phyloP scores from a whole-genome alignment of 352 stramenopile species.

The Globisporangium spinosum region DNA sequence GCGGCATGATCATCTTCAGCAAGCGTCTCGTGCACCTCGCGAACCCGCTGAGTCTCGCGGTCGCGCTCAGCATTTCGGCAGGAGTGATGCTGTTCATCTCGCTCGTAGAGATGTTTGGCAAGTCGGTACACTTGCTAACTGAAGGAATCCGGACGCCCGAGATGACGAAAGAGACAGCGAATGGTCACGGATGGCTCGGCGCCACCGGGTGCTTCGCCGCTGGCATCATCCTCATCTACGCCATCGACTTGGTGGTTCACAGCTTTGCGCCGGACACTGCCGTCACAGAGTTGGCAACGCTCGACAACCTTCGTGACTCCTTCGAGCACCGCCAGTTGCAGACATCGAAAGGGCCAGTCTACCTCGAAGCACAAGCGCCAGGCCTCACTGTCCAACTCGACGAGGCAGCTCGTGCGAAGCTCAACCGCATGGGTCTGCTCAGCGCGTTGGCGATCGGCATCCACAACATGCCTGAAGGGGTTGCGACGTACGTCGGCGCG shows the following conservation, averaged over 20 bases:
- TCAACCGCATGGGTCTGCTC: slow-evolving; percentile 88
- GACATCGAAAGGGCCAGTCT: slow-evolving; percentile 17
- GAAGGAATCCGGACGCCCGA: slow-evolving; percentile 33
- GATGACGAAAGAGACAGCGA: slow-evolving; percentile 23
- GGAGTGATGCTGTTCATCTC: slow-evolving; percentile 80
- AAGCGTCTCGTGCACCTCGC: slow-evolving; percentile 56
- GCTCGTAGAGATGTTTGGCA: slow-evolving; percentile 62
- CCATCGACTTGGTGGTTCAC: slow-evolving; percentile 45
- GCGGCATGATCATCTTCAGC: slow-evolving; percentile 69
- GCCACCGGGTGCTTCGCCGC: slow-evolving; percentile 84
- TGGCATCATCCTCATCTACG: slow-evolving; percentile 65
- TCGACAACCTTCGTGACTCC: slow-evolving; percentile 28
- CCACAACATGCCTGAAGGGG: slow-evolving; percentile 97
- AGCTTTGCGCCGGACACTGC: slow-evolving; percentile 31
- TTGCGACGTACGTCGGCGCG: slow-evolving; percentile 92
- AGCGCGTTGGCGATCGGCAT: slow-evolving; percentile 91
- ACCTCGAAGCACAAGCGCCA: slow-evolving; percentile 29
- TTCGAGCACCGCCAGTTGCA: slow-evolving; percentile 24
- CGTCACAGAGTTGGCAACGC: slow-evolving; percentile 23
- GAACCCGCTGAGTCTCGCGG: slow-evolving; percentile 48
- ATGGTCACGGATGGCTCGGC: slow-evolving; percentile 59
- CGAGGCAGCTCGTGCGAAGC: slow-evolving; percentile 37
- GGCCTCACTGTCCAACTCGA: slow-evolving; percentile 35
- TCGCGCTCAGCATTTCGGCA: slow-evolving; percentile 53
- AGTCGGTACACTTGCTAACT: slow-evolving; percentile 36